Evolutionary conservation across 768 basidiomycete species (phyloP).

Genomic region (Phanerochaete carnosa): DNA sequence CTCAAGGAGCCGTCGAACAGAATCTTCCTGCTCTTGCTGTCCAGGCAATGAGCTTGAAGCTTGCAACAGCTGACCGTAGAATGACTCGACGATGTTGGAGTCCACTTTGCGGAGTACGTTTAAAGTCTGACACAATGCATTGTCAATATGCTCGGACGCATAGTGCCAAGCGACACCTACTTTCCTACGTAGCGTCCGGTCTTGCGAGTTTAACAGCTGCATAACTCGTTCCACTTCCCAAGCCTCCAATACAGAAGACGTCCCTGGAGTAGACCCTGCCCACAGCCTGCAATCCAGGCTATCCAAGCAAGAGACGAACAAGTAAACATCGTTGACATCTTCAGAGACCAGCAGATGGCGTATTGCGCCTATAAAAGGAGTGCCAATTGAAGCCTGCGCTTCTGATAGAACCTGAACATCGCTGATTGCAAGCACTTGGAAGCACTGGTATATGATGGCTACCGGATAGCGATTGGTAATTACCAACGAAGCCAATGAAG

Average conservation of each 20-base stretch:
- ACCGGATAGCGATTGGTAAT: background rate
- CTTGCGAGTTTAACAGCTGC: conserved; percentile 59
- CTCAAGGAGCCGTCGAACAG: conserved; percentile 49
- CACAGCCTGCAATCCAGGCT: conserved; percentile 57
- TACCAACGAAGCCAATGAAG: background rate
- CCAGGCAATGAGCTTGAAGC: conserved; percentile 32
- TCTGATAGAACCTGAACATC: conserved; percentile 2
- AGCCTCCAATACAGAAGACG: conserved; percentile 56
- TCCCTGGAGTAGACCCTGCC: conserved; percentile 58
- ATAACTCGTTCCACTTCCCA: conserved; percentile 75
- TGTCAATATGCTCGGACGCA: background rate
- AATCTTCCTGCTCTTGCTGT: conserved; percentile 37
- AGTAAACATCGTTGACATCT: conserved; percentile 57
- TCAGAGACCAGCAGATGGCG: conserved; percentile 55
- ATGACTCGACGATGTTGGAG: conserved; percentile 49
- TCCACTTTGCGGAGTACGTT: conserved; percentile 58
- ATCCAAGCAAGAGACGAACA: conserved; percentile 64
- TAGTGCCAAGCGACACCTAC: conserved; percentile 32
- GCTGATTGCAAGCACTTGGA: conserved; percentile 9
- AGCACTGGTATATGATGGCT: conserved; percentile 23
- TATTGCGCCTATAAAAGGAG: conserved; percentile 40
- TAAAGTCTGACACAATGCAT: conserved; percentile 47
- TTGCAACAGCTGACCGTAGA: conserved; percentile 44
- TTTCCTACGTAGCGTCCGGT: conserved; percentile 54
- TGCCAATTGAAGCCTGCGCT: conserved; percentile 9